A percentile compares a stretch with the other conserved stretches of the same genome.
Conservation (phyloP, 2,329 filamentous ascomycete genomes). For the Exophiala bonariae region DNA sequence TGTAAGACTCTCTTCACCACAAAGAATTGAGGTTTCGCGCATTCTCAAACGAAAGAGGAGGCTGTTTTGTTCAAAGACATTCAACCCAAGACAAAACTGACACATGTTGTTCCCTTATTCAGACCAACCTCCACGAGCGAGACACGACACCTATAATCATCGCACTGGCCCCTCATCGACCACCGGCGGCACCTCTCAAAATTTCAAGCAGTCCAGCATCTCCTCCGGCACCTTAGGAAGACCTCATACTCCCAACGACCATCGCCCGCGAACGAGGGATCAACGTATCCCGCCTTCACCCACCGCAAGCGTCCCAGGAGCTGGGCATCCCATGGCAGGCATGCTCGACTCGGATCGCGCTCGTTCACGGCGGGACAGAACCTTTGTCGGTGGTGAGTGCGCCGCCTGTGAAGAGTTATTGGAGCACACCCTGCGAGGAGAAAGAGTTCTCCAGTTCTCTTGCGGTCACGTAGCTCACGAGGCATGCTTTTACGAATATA, state of each 20-base stretch:
- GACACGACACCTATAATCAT: slow-evolving; percentile 21
- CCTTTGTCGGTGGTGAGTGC: slow-evolving; percentile 92
- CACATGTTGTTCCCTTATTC: slow-evolving; percentile 21
- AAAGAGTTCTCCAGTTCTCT: slow-evolving; percentile 92
- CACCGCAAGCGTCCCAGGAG: slow-evolving; percentile 22
- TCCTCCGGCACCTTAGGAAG: slow-evolving; percentile 22
- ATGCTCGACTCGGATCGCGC: slow-evolving; percentile 74
- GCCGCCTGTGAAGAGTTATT: slow-evolving; percentile 95
- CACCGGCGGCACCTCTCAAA: slow-evolving; percentile 9
- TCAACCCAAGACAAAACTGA: slow-evolving; percentile 13
- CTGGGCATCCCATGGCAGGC: slow-evolving; percentile 52
- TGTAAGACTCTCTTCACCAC: slow-evolving; percentile 20
- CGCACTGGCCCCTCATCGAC: slow-evolving; percentile 18
- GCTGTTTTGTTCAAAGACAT: slow-evolving; percentile 3
- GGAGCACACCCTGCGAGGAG: slow-evolving; percentile 90
- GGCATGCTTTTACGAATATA: slow-evolving; percentile 98
- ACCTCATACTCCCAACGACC: slow-evolving; percentile 19
- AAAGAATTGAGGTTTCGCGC: slow-evolving; percentile 1
- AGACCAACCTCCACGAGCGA: slow-evolving; percentile 23
- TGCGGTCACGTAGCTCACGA: slow-evolving; percentile 97
- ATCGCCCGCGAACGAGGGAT: slow-evolving; percentile 19
- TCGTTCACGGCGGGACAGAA: slow-evolving; percentile 81
- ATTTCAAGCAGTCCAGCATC: slow-evolving; percentile 27
- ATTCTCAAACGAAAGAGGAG: background rate
- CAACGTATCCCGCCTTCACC: slow-evolving; percentile 20